Evolutionary conservation across 169 alveolate species (phyloP).

Genomic region (Plasmodium ovale): DNA sequence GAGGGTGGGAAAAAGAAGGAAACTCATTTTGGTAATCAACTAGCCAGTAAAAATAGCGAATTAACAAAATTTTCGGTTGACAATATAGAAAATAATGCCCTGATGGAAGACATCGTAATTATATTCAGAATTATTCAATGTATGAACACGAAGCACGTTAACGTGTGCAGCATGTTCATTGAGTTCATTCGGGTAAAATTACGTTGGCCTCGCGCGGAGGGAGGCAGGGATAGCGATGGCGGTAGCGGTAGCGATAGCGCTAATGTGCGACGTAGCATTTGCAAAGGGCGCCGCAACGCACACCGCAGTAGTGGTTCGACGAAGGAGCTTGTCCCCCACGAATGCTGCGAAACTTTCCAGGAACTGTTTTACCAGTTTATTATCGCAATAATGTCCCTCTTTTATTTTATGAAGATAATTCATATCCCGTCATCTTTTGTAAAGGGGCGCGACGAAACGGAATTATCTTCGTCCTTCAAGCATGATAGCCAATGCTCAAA

Average conservation of each 20-base stretch:
- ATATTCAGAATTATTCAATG: slow-evolving; percentile 29
- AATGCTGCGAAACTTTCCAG: slow-evolving; percentile 39
- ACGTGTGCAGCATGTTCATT: slow-evolving; percentile 46
- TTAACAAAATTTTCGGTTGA: neutral
- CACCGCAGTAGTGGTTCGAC: neutral
- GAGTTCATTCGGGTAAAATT: slow-evolving; percentile 27
- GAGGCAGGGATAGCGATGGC: neutral
- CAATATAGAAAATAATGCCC: neutral
- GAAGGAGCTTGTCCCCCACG: neutral
- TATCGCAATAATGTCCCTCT: slow-evolving; percentile 53
- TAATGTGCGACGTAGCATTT: neutral
- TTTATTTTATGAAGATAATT: slow-evolving; percentile 48
- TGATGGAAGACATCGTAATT: slow-evolving; percentile 53
- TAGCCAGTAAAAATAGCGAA: neutral
- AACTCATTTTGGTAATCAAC: neutral
- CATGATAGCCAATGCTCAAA: neutral
- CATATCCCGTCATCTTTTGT: slow-evolving; percentile 56
- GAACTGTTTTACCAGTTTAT: slow-evolving; percentile 51
- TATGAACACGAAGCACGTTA: slow-evolving; percentile 14
- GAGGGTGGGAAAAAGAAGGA: neutral
- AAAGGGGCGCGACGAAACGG: slow-evolving; percentile 14
- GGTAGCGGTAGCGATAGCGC: neutral
- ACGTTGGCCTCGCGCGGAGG: neutral
- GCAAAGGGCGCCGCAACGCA: neutral
- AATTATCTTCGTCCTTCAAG: neutral